A percentile compares a stretch with the other conserved stretches of the same genome.
phyloP scores from a whole-genome alignment of 768 basidiomycete genomes.

The Cystoderma amianthinum region DNA sequence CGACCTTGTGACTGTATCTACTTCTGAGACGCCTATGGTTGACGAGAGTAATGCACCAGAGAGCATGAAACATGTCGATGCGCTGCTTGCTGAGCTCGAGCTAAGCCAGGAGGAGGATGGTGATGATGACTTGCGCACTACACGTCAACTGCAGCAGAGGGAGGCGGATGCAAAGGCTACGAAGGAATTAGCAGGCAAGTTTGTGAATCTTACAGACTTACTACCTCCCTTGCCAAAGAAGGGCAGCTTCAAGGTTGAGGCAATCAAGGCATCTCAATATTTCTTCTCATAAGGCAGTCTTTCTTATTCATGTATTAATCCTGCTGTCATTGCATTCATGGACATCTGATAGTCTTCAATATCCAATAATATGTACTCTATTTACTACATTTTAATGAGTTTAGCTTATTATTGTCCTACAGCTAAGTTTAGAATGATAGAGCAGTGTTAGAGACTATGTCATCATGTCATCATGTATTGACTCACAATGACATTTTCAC shows the following conservation, averaged over 20 bases:
- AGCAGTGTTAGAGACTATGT: no score
- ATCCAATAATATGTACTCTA: not conserved
- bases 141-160: slow-evolving; percentile 10
- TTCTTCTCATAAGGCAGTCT: slow-evolving; percentile 78
- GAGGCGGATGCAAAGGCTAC: slow-evolving; percentile 14
- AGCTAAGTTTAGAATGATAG: no score
- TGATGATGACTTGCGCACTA: slow-evolving; percentile 11
- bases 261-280: slow-evolving; percentile 77
- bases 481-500: no score
- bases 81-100: not conserved
- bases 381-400: no score
- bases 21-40: slow-evolving; percentile 24
- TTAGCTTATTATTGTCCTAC: no score
- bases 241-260: slow-evolving; percentile 79
- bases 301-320: not conserved
- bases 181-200: slow-evolving; percentile 41
- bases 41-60: slow-evolving; percentile 13
- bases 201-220: slow-evolving; percentile 67
- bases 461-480: no score
- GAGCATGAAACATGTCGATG: slow-evolving; percentile 5
- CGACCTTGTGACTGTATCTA: slow-evolving; percentile 28
- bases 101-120: slow-evolving; percentile 12
- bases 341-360: not conserved
- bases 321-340: not conserved
- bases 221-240: slow-evolving; percentile 79